phyloP scores from a whole-genome alignment of 169 alveolate genomes.

The Babesia divergens region DNA sequence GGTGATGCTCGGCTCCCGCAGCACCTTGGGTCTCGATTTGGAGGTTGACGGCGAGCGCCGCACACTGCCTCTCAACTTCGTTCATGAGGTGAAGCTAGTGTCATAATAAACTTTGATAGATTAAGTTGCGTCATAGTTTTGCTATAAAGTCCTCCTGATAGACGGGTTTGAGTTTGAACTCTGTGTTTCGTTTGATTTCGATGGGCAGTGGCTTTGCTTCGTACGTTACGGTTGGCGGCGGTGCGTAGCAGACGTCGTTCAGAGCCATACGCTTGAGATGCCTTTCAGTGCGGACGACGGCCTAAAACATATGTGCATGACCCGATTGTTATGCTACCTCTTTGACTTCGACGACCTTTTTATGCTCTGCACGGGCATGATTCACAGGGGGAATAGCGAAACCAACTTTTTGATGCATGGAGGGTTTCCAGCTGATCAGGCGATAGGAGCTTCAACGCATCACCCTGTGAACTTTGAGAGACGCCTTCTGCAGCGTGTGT shows the following conservation, averaged over 20 bases:
- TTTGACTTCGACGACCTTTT: neutral
- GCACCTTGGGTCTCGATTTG: slow-evolving; percentile 55
- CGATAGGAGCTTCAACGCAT: neutral
- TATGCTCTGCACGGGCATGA: neutral
- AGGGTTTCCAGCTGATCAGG: slow-evolving; percentile 1
- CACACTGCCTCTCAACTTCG: slow-evolving; percentile 59
- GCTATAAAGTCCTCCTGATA: slow-evolving; percentile 25
- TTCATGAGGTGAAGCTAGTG: neutral
- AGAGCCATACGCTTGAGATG: slow-evolving; percentile 26
- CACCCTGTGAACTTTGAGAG: too few species aligned
- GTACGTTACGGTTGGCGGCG: neutral
- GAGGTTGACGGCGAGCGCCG: slow-evolving; percentile 35
- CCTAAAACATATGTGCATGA: neutral
- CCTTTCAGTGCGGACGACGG: slow-evolving; percentile 6
- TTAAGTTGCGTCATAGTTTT: neutral
- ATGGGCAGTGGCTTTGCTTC: slow-evolving; percentile 6
- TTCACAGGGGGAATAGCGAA: neutral
- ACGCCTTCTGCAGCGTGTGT: neutral
- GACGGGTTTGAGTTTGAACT: slow-evolving; percentile 28
- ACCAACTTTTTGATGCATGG: neutral
- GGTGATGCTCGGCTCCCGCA: slow-evolving; percentile 66
- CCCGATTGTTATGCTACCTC: neutral
- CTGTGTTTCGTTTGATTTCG: neutral
- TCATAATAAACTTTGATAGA: neutral
- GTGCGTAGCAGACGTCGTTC: slow-evolving; percentile 9